These are phyloP conservation scores for Elsinoe necatrix DNA, from an alignment of 2,329 filamentous ascomycete species.

Conservation along the genomic window DNA sequence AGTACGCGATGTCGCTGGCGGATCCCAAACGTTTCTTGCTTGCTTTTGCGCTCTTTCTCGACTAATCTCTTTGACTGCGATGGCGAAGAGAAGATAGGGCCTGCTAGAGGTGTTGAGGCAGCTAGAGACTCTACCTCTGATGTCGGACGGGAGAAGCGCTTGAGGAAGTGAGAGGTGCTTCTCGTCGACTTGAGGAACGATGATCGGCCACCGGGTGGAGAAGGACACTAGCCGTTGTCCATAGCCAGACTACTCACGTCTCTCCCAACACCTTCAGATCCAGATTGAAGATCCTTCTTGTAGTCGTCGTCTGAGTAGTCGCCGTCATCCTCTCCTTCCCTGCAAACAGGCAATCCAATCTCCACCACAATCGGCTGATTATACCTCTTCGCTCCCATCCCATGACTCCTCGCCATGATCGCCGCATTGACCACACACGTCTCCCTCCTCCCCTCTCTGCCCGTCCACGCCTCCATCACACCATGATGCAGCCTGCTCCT, in stretches of 20 bases:
- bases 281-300: neutral
- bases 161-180: neutral
- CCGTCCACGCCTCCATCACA: neutral
- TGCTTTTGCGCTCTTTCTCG: neutral
- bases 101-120: neutral
- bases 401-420: conserved; percentile 58
- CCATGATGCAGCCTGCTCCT: conserved; percentile 12
- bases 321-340: conserved; percentile 18
- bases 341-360: conserved; percentile 58
- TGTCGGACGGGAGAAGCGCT: neutral
- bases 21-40: neutral
- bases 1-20: neutral
- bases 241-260: neutral
- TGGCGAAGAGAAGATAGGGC: neutral
- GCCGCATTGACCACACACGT: conserved; percentile 76
- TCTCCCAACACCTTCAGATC: neutral
- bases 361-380: conserved; percentile 82
- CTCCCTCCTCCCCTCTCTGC: conserved; percentile 44
- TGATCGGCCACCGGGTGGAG: neutral
- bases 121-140: neutral
- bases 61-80: neutral
- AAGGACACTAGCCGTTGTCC: neutral
- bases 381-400: conserved; percentile 49
- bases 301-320: neutral
- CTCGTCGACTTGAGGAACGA: neutral